These are phyloP conservation scores for Kernera saxatilis DNA, from an alignment of 345 rosid species.

Conservation along the genomic window DNA sequence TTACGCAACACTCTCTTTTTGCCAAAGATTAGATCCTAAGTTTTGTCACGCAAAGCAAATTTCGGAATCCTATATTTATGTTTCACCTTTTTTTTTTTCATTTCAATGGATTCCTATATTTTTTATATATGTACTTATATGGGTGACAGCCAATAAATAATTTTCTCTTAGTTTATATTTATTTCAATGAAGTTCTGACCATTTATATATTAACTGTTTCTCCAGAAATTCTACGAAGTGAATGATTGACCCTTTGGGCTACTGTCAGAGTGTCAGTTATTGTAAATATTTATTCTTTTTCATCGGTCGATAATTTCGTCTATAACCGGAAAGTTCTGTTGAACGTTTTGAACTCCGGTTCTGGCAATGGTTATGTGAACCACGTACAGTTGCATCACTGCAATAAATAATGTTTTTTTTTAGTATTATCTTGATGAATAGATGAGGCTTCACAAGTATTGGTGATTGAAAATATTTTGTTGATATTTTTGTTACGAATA, in stretches of 20 bases:
- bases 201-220: neutral
- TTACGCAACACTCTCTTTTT: constrained; percentile 34
- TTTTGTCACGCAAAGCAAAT: constrained; percentile 16
- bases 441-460: neutral
- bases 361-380: neutral
- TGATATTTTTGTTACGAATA: neutral
- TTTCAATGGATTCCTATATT: constrained; percentile 18
- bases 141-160: neutral
- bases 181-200: neutral
- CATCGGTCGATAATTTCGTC: neutral
- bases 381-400: neutral
- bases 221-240: neutral
- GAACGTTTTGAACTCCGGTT: no score
- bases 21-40: constrained; percentile 23
- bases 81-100: constrained; percentile 3
- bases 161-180: neutral
- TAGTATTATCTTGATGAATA: neutral
- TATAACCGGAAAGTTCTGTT: no score
- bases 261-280: neutral
- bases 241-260: neutral
- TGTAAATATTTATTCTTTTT: no score
- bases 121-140: neutral
- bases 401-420: neutral
- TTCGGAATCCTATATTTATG: constrained; percentile 10
- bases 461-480: neutral